Base-by-base conservation (phyloP, 768 basidiomycete species). In the Epithele typhae region DNA sequence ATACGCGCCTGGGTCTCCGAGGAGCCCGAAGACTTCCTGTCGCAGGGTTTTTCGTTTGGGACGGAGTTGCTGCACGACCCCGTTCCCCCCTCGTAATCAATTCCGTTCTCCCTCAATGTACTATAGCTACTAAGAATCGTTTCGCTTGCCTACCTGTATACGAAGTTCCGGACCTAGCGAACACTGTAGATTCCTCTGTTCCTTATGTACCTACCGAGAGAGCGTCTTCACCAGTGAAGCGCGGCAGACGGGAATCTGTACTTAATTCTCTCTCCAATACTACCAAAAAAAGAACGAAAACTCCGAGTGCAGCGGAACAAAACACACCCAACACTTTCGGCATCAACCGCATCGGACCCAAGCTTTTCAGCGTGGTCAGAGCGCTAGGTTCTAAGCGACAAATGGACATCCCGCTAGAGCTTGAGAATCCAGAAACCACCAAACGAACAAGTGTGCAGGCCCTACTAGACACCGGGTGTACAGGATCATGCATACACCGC, bases 401-500 rank as follows among this genome's bases (percentile, higher is more conserved):
- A 17, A 45, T 51, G 24, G 46, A 47, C 18, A 7, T 51, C 21
- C 50, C 50, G 17, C 12, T 51, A 10, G 46, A 24, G 21, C 35
- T 46, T 17, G 17, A 5, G 12, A 48, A 7, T 15, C 42, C 7
- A 8, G 45, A 21, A 42, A 42, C 37, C 3, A 42, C 22, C 24
- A 27, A 34, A 19, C 3, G 25, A 11, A 36, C 36, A 8, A 40
- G 51, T n/a, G 35, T 50, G 14, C 27, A 40, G 17, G 52, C 43
- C 17, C 35, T 62, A 3, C 15, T 62, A 3, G 53, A 62, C 24
- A 55, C 49, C 32, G 57, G 61, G 0, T 48, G 52, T n/a, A 62
- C 57, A 2, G 54, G 56, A 0, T 59, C 49, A 5, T 56, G 45
- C 10, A 57, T 61, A 5, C 35, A 43, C 39, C 3, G n/a, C 7